phyloP scores from a whole-genome alignment of 2,329 filamentous ascomycete genomes.

The Catunica adiposa region DNA sequence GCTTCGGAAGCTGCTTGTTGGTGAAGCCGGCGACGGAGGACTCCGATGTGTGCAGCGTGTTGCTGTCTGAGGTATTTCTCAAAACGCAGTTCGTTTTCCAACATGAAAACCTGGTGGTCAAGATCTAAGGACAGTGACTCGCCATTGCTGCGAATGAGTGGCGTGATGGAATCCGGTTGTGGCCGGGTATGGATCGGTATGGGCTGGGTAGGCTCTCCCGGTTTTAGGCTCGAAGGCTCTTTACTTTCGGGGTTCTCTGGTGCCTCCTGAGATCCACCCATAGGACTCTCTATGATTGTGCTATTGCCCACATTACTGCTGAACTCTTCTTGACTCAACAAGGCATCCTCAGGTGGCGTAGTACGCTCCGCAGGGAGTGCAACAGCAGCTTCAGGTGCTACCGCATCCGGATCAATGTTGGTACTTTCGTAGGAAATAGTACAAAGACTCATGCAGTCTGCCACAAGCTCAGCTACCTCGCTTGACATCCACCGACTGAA shows the following conservation, averaged over 20 bases:
- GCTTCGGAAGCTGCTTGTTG: constrained; percentile 64
- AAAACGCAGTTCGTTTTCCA: constrained; percentile 69
- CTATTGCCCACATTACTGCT: no score
- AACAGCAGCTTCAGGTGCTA: not conserved
- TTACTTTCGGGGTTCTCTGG: not conserved
- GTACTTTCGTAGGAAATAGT: constrained; percentile 18
- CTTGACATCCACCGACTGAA: constrained; percentile 63
- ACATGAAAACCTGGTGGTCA: constrained; percentile 55
- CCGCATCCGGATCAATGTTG: not conserved
- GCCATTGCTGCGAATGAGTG: not conserved
- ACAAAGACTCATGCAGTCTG: constrained; percentile 58
- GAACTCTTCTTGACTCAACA: not conserved
- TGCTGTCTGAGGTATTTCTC: constrained; percentile 73
- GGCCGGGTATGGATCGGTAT: not conserved
- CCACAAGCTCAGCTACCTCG: constrained; percentile 63
- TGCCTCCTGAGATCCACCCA: not conserved
- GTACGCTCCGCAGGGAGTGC: not conserved
- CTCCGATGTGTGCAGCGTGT: constrained; percentile 65
- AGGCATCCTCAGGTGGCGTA: not conserved
- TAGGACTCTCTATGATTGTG: not conserved
- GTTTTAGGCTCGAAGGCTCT: not conserved
- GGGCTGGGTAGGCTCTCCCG: not conserved
- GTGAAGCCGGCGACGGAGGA: constrained; percentile 57
- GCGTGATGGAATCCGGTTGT: not conserved
- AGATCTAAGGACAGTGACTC: constrained; percentile 22